phyloP scores from a whole-genome alignment of 139 green algal genomes.

The Chlorella sp. region DNA sequence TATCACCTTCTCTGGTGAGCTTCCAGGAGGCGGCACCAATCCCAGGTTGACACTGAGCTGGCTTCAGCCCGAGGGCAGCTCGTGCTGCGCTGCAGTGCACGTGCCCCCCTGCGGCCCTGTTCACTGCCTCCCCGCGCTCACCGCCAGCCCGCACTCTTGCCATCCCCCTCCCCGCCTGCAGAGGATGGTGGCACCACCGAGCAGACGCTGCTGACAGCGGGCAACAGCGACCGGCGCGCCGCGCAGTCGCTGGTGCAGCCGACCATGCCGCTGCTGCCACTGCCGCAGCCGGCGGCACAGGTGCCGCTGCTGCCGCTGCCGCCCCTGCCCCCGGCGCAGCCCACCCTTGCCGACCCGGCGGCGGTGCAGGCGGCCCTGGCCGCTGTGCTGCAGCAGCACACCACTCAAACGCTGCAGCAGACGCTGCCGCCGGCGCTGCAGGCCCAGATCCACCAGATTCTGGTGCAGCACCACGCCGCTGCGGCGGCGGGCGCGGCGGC shows the following conservation, averaged over 20 bases:
- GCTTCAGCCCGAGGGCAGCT: too few relatives aligned
- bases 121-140: too few relatives aligned
- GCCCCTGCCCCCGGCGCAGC: too few relatives aligned
- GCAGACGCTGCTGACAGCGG: not conserved
- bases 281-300: not conserved
- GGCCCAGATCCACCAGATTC: not conserved
- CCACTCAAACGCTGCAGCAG: not conserved
- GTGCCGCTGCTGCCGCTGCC: not conserved
- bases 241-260: not conserved
- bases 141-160: too few relatives aligned
- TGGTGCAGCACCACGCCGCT: not conserved
- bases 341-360: not conserved
- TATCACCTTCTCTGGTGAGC: constrained; percentile 13
- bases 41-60: too few relatives aligned
- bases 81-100: too few relatives aligned
- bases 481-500: not conserved
- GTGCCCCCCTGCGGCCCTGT: too few relatives aligned
- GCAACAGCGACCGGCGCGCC: not conserved
- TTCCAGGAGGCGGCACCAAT: too few relatives aligned
- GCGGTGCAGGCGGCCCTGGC: constrained; percentile 18
- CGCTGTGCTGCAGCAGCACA: constrained; percentile 1
- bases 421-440: constrained; percentile 22
- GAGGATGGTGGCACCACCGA: not conserved
- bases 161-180: not conserved
- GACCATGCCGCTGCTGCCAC: not conserved